Conservation (phyloP, 345 rosid genomes). For the Garcia nutans region DNA sequence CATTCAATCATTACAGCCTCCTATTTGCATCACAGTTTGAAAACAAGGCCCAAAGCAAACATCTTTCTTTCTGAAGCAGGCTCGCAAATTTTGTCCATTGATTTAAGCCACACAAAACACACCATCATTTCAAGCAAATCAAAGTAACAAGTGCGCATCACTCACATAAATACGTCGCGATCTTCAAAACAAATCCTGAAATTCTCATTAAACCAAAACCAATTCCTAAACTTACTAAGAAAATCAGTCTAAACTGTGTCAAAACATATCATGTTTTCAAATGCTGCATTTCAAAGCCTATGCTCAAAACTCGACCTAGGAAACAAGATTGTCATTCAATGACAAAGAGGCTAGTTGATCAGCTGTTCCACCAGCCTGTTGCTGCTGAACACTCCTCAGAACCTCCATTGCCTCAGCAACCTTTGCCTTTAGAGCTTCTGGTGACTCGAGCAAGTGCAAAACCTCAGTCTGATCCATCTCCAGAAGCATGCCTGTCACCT, state of each 20-base stretch:
- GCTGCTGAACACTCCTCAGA: constrained; percentile 68
- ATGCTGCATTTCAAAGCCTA: background rate
- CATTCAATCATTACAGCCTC: background rate
- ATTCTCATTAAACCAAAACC: constrained; percentile 13
- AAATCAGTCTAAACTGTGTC: constrained; percentile 18
- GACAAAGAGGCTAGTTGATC: constrained; percentile 79
- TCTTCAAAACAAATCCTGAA: background rate
- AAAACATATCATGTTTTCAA: constrained; percentile 10
- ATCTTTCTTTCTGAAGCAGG: background rate
- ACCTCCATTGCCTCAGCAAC: constrained; percentile 99
- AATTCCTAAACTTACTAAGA: background rate
- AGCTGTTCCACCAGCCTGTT: constrained; percentile 55
- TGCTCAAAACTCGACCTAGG: constrained; percentile 30
- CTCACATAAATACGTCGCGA: background rate
- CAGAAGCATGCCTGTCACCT: constrained; percentile 94
- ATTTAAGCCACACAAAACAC: background rate
- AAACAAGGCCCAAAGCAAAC: background rate
- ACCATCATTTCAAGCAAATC: background rate
- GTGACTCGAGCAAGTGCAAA: constrained; percentile 88
- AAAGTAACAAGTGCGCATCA: background rate
- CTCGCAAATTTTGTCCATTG: background rate
- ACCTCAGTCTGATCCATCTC: constrained; percentile 99
- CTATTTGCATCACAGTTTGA: background rate
- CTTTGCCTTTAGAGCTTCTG: constrained; percentile 83
- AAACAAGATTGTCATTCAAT: constrained; percentile 58